phyloP scores from a whole-genome alignment of 805 yeast species.

The Cyberlindnera meyerae region DNA sequence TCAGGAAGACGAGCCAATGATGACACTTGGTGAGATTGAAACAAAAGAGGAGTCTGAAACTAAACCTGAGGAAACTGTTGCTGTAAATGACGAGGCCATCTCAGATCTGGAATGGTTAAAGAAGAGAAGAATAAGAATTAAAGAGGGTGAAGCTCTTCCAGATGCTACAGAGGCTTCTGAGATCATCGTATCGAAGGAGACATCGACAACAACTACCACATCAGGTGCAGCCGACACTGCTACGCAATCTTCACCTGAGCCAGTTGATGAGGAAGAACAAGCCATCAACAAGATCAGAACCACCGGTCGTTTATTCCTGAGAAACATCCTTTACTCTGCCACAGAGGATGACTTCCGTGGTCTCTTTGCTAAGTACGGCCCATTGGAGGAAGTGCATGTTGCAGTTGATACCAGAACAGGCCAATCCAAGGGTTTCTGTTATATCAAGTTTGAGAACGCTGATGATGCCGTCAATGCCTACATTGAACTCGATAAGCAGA shows the following conservation, averaged over 20 bases:
- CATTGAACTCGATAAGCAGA: slow-evolving; percentile 71
- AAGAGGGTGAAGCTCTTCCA: slow-evolving; percentile 35
- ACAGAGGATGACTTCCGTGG: slow-evolving; percentile 71
- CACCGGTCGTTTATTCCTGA: slow-evolving; percentile 80
- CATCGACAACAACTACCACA: slow-evolving; percentile 3
- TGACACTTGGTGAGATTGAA: slow-evolving; percentile 33
- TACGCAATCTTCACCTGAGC: slow-evolving; percentile 14
- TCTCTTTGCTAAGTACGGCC: slow-evolving; percentile 65
- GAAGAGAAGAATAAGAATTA: slow-evolving; percentile 66
- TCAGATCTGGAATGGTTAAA: slow-evolving; percentile 88
- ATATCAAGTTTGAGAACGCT: slow-evolving; percentile 63
- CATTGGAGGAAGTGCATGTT: slow-evolving; percentile 81
- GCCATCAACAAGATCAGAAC: slow-evolving; percentile 46
- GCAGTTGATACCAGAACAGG: slow-evolving; percentile 90
- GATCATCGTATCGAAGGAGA: too few species aligned
- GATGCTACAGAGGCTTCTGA: slow-evolving; percentile 12
- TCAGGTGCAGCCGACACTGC: slow-evolving; percentile 26
- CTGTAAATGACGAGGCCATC: slow-evolving; percentile 40
- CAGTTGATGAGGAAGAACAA: slow-evolving; percentile 34
- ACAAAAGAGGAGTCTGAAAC: slow-evolving; percentile 13
- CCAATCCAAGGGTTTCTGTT: slow-evolving; percentile 88
- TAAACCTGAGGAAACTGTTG: slow-evolving; percentile 19
- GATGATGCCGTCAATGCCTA: slow-evolving; percentile 76
- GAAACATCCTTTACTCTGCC: slow-evolving; percentile 79
- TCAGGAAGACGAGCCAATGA: slow-evolving; percentile 47